phyloP scores from a whole-genome alignment of 345 rosid species.

The Citrus inodora region DNA sequence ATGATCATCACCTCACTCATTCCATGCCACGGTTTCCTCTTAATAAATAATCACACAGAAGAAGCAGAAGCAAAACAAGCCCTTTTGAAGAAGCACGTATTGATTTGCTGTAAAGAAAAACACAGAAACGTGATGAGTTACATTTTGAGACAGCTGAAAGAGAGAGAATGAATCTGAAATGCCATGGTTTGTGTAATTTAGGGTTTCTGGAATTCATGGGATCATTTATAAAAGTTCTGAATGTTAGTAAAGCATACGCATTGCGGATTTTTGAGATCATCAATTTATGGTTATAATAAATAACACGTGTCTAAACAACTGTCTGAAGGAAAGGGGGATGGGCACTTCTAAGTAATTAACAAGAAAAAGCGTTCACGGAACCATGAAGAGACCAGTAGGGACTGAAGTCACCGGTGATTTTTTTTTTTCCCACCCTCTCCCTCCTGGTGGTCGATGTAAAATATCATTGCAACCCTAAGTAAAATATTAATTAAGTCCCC shows the following conservation, averaged over 20 bases:
- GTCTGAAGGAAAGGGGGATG: background rate
- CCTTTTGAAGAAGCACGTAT: background rate
- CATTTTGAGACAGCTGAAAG: background rate
- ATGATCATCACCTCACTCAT: background rate
- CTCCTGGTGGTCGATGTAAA: too few relatives aligned
- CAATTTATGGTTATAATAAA: slow-evolving; percentile 19
- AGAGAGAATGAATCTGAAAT: background rate
- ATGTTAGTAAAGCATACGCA: background rate
- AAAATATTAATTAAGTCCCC: too few relatives aligned
- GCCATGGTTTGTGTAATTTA: background rate
- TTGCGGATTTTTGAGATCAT: background rate
- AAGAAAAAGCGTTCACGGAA: background rate
- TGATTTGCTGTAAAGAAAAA: background rate
- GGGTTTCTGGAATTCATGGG: background rate
- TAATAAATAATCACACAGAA: background rate
- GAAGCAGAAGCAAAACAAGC: background rate
- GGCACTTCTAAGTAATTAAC: background rate
- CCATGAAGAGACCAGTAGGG: too few relatives aligned
- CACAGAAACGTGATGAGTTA: background rate
- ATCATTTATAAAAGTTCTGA: background rate
- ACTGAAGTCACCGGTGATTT: too few relatives aligned
- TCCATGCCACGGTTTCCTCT: background rate
- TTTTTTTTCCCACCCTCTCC: too few relatives aligned
- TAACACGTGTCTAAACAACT: slow-evolving; percentile 21
- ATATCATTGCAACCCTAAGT: too few relatives aligned